phyloP scores from a whole-genome alignment of 116 monocot genomes.

The Papilionanthe hybrid region DNA sequence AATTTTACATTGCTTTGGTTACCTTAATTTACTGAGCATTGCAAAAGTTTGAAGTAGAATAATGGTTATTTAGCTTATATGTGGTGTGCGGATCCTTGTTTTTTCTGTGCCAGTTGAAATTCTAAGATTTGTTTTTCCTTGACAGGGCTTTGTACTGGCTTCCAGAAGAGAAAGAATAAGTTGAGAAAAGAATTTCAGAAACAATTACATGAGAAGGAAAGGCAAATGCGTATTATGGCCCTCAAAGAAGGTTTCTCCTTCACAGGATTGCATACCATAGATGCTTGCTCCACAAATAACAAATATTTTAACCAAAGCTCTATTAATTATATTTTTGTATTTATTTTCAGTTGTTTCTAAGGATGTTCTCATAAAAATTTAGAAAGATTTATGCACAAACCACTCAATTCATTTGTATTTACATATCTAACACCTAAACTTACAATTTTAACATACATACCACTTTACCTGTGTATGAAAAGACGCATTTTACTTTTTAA shows the following conservation, averaged over 20 bases:
- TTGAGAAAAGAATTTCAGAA: conserved; percentile 77
- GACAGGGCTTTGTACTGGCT: conserved; percentile 71
- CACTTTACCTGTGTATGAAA: no score
- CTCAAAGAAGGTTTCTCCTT: conserved; percentile 44
- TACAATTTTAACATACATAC: no score
- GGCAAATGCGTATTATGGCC: conserved; percentile 38
- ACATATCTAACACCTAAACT: no score
- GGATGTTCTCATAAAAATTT: no score
- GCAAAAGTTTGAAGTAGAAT: background rate
- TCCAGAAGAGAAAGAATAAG: conserved; percentile 90
- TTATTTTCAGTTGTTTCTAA: no score
- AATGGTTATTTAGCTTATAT: background rate
- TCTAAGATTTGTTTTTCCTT: background rate
- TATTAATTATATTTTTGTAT: no score
- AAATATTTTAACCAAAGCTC: no score
- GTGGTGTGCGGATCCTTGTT: background rate
- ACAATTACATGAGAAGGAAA: conserved; percentile 68
- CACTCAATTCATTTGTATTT: no score
- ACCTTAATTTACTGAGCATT: background rate
- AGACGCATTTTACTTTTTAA: no score
- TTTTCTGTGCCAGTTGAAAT: no score
- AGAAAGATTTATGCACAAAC: no score
- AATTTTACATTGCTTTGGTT: no score
- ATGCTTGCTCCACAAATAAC: background rate
- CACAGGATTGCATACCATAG: background rate